Percentiles rank a stretch among this genome's conserved stretches.
These are phyloP conservation scores for Tinospora cordifolia DNA, from an alignment of 164 flowering plant genomes.

Conservation along the genomic window DNA sequence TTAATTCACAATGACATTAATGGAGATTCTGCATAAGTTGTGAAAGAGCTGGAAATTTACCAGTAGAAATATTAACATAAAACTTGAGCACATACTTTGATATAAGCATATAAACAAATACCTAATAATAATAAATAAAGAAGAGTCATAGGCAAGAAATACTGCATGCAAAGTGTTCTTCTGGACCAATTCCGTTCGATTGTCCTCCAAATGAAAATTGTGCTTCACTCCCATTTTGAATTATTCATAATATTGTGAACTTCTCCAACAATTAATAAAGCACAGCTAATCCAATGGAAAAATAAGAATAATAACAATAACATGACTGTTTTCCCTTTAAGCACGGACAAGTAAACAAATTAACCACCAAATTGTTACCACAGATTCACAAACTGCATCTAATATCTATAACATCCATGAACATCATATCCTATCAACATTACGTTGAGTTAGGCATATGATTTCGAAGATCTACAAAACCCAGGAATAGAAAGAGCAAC, in stretches of 20 bases:
- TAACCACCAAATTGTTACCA: not conserved
- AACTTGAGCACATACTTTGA: too few relatives aligned
- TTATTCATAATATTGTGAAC: not conserved
- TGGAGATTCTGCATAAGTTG: too few relatives aligned
- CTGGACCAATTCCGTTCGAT: not conserved
- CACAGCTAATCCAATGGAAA: not conserved
- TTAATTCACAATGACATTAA: too few relatives aligned
- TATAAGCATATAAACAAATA: too few relatives aligned
- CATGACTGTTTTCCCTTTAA: not conserved
- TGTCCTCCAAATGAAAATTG: not conserved
- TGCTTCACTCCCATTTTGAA: not conserved
- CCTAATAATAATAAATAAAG: too few relatives aligned
- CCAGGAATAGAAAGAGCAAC: not conserved
- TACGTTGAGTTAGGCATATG: too few relatives aligned
- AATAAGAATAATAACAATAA: not conserved
- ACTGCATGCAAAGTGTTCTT: too few relatives aligned
- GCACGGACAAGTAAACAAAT: not conserved
- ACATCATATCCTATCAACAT: too few relatives aligned
- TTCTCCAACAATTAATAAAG: not conserved
- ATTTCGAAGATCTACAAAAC: not conserved
- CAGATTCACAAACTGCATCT: not conserved
- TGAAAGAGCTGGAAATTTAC: too few relatives aligned
- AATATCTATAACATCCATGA: not conserved
- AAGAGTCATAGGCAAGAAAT: too few relatives aligned
- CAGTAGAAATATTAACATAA: too few relatives aligned